These are phyloP conservation scores for Exsudoporus frostii DNA, from an alignment of 768 basidiomycete genomes.

Conservation along the genomic window DNA sequence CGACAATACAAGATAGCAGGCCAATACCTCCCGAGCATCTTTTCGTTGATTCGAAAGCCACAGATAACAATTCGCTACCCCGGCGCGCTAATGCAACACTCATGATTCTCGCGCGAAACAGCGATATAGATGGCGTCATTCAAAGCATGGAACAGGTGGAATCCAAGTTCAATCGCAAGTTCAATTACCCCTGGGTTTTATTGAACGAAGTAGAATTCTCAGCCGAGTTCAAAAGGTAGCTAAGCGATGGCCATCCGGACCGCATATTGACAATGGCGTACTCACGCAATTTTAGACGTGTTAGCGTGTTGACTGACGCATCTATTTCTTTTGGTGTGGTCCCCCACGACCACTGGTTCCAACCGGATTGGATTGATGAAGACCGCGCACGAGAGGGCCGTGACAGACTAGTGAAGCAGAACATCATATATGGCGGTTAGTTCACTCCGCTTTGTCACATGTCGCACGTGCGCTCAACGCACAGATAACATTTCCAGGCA, in stretches of 20 bases:
- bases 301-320: conserved; percentile 38
- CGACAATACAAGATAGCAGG: not conserved
- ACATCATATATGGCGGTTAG: conserved; percentile 50
- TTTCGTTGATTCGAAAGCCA: not conserved
- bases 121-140: conserved; percentile 43
- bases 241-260: not conserved
- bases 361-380: conserved; percentile 75
- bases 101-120: conserved; percentile 51
- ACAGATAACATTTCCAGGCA: conserved; percentile 32
- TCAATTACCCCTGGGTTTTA: conserved; percentile 60
- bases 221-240: conserved; percentile 48
- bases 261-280: not conserved
- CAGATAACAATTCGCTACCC: not conserved
- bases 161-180: conserved; percentile 54
- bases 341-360: conserved; percentile 61
- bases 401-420: conserved; percentile 45
- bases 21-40: conserved; percentile 4
- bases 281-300: conserved; percentile 29
- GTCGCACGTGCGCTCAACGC: not conserved
- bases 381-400: conserved; percentile 51
- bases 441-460: conserved; percentile 8
- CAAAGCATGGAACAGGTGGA: conserved; percentile 54
- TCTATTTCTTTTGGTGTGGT: conserved; percentile 55
- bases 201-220: conserved; percentile 60
- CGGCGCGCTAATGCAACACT: conserved; percentile 57